These are phyloP conservation scores for Peziza echinospora DNA, from an alignment of 495 filamentous ascomycete genomes.

Conservation along the genomic window DNA sequence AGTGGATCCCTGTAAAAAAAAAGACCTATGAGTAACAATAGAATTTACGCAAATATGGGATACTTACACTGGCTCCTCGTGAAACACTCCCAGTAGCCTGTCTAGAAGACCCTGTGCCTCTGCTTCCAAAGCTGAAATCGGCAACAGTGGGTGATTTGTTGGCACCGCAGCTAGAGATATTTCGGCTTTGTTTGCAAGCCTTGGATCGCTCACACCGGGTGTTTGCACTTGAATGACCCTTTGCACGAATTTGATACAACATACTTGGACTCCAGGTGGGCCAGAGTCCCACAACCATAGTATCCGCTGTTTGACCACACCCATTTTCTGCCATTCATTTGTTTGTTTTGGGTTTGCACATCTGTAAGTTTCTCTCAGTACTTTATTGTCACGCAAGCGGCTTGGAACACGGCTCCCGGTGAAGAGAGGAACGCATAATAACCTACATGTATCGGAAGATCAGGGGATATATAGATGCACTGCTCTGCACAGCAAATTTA, in stretches of 20 bases:
- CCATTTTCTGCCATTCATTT: slow-evolving; percentile 71
- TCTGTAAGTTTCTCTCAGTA: slow-evolving; percentile 25
- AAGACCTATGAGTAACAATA: slow-evolving; percentile 9
- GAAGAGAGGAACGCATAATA: slow-evolving; percentile 4
- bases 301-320: slow-evolving; percentile 70
- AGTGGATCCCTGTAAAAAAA: slow-evolving; percentile 46
- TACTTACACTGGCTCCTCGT: slow-evolving; percentile 59
- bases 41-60: slow-evolving; percentile 2
- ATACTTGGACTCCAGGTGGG: slow-evolving; percentile 52
- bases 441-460: slow-evolving; percentile 88
- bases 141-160: slow-evolving; percentile 52
- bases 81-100: slow-evolving; percentile 63
- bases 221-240: slow-evolving; percentile 83
- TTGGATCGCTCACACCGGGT: slow-evolving; percentile 61
- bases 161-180: slow-evolving; percentile 72
- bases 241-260: slow-evolving; percentile 93
- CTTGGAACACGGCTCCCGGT: not conserved
- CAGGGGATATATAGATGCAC: slow-evolving; percentile 76
- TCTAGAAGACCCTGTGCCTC: slow-evolving; percentile 80
- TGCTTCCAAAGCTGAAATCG: slow-evolving; percentile 62
- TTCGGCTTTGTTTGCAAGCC: slow-evolving; percentile 67
- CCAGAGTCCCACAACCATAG: slow-evolving; percentile 73
- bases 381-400: not conserved
- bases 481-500: slow-evolving; percentile 61
- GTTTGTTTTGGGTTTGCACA: slow-evolving; percentile 60